Percentiles rank a stretch among this genome's conserved stretches.
phyloP scores from a whole-genome alignment of 2,329 filamentous ascomycete species.

The Alternaria gaisen region DNA sequence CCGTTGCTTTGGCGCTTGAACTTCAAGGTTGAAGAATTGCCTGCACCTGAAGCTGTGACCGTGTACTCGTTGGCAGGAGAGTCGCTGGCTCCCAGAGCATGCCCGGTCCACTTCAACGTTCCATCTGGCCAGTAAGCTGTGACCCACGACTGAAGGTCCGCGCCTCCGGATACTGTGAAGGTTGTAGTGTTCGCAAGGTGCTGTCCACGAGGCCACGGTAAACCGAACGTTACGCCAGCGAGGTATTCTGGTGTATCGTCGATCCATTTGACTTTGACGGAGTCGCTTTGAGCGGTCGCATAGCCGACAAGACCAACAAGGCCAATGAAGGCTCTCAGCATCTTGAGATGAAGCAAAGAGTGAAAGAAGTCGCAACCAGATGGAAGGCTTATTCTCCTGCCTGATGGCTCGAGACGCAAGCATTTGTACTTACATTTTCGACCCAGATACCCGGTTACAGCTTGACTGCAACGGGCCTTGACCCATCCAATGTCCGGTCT shows the following conservation, averaged over 20 bases:
- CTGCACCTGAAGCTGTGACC: conserved; percentile 46
- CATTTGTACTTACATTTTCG: conserved; percentile 21
- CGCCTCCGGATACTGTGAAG: conserved; percentile 42
- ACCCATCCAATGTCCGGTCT: conserved; percentile 19
- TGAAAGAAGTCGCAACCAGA: conserved; percentile 7
- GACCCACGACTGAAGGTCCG: conserved; percentile 62
- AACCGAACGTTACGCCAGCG: conserved; percentile 51
- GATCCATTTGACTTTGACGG: conserved; percentile 46
- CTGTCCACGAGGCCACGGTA: conserved; percentile 52
- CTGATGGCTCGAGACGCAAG: not conserved
- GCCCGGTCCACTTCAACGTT: conserved; percentile 69
- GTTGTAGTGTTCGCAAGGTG: conserved; percentile 49
- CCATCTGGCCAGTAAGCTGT: conserved; percentile 69
- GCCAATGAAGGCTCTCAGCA: conserved; percentile 24
- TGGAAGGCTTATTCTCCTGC: not conserved
- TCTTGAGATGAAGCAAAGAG: conserved; percentile 18
- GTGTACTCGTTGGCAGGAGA: conserved; percentile 56
- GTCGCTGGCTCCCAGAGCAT: conserved; percentile 61
- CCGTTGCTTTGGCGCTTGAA: conserved; percentile 23
- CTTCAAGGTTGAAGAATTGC: conserved; percentile 23
- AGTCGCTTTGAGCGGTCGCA: conserved; percentile 23
- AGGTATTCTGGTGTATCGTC: conserved; percentile 38
- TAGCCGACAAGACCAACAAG: conserved; percentile 27
- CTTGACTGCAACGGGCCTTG: not conserved
- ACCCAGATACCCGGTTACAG: conserved; percentile 16